Evolutionary conservation across 495 filamentous ascomycete genomes (phyloP).

Genomic region (Xylaria flabelliformis): DNA sequence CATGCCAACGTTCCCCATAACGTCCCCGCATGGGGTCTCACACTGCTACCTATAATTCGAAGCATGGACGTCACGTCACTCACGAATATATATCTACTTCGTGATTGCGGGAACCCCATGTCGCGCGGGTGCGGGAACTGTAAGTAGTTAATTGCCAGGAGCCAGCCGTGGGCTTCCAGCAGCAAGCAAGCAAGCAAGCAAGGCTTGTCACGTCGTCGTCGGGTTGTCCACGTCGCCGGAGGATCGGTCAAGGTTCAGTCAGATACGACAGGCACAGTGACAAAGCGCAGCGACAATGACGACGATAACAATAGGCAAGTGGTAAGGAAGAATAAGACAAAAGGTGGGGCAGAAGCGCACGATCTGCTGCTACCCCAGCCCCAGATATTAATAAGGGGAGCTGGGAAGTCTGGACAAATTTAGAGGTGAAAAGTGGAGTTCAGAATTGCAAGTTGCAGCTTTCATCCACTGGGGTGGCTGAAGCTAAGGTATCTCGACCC

Average conservation of each 20-base stretch:
- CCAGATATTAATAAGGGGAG: constrained; percentile 21
- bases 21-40: background rate
- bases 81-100: constrained; percentile 19
- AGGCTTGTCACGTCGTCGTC: background rate
- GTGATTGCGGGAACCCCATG: constrained; percentile 22
- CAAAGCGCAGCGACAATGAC: background rate
- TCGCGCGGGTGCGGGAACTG: constrained; percentile 17
- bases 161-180: background rate
- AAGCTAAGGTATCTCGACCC: constrained; percentile 11
- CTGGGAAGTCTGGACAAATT: constrained; percentile 16
- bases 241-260: constrained; percentile 12
- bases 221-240: constrained; percentile 16
- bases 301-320: background rate
- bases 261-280: constrained; percentile 13
- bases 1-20: background rate
- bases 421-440: constrained; percentile 21
- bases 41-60: background rate
- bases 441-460: constrained; percentile 5
- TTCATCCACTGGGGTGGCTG: background rate
- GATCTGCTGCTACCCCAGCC: constrained; percentile 27
- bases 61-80: constrained; percentile 4
- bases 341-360: constrained; percentile 23
- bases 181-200: background rate
- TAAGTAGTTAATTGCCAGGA: constrained; percentile 19
- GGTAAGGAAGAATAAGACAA: constrained; percentile 14